A percentile compares a stretch with the other conserved stretches of the same genome.
These are phyloP conservation scores for Solanum bukasovii DNA, from an alignment of 257 asterid genomes.

Conservation along the genomic window DNA sequence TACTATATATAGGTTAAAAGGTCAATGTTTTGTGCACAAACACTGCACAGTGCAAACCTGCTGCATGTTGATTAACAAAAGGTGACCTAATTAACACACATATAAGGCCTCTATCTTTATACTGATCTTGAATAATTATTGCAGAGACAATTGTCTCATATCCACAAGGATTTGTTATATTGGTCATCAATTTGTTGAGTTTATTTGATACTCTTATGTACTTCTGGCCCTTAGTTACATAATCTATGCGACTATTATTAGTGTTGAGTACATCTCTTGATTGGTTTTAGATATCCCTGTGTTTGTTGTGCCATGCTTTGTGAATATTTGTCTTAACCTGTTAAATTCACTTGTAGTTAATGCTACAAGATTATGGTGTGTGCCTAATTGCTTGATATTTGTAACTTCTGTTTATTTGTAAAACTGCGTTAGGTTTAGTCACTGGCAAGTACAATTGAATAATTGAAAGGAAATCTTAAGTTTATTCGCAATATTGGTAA, in stretches of 20 bases:
- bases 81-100: background rate
- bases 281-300: background rate
- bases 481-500: background rate
- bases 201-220: background rate
- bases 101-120: background rate
- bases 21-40: background rate
- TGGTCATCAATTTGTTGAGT: background rate
- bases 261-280: background rate
- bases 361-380: background rate
- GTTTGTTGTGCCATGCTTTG: background rate
- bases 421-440: background rate
- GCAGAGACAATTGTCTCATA: background rate
- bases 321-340: background rate
- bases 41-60: background rate
- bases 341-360: background rate
- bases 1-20: background rate
- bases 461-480: background rate
- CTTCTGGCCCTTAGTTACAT: background rate
- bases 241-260: background rate
- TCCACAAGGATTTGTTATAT: background rate
- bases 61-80: background rate
- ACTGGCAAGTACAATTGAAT: background rate
- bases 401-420: background rate
- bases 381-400: background rate
- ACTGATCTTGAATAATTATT: background rate